A percentile compares a stretch with the other conserved stretches of the same genome.
Conservation (phyloP, 129 eudicot genomes). For the Pittosporum tobira region DNA sequence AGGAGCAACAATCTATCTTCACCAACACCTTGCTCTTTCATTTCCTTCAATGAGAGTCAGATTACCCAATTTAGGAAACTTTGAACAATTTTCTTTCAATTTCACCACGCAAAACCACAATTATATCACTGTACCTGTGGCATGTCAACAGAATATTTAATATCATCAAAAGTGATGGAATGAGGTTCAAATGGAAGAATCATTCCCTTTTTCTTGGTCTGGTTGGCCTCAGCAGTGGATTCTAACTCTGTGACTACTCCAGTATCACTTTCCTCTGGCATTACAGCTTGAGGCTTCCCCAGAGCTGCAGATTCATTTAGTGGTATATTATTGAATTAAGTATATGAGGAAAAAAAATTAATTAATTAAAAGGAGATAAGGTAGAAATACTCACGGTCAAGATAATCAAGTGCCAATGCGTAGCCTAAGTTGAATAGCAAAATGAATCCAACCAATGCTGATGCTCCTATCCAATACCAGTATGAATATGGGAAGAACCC, state of each 20-base stretch:
- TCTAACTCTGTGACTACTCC: constrained; percentile 27
- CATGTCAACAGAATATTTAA: constrained; percentile 77
- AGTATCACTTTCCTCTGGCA: constrained; percentile 15
- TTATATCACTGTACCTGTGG: constrained; percentile 40
- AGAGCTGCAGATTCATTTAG: constrained; percentile 44
- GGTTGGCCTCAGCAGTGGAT: constrained; percentile 4
- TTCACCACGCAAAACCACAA: background rate
- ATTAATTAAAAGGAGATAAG: background rate
- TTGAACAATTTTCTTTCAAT: background rate
- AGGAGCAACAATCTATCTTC: constrained; percentile 60
- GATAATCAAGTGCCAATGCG: constrained; percentile 35
- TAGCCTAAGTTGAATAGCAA: constrained; percentile 39
- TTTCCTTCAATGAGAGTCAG: constrained; percentile 41
- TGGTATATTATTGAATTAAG: background rate
- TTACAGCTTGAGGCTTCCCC: constrained; percentile 40
- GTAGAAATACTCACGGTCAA: constrained; percentile 41
- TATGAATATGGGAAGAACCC: constrained; percentile 44
- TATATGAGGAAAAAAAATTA: background rate
- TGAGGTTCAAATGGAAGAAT: constrained; percentile 46
- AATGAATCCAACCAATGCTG: constrained; percentile 38
- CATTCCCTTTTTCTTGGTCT: constrained; percentile 44
- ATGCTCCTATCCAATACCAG: constrained; percentile 66
- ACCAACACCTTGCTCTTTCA: constrained; percentile 58
- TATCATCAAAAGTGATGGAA: constrained; percentile 52
- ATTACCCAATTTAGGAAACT: background rate